Conservation (phyloP, 495 filamentous ascomycete species). For the Xylaria longipes region DNA sequence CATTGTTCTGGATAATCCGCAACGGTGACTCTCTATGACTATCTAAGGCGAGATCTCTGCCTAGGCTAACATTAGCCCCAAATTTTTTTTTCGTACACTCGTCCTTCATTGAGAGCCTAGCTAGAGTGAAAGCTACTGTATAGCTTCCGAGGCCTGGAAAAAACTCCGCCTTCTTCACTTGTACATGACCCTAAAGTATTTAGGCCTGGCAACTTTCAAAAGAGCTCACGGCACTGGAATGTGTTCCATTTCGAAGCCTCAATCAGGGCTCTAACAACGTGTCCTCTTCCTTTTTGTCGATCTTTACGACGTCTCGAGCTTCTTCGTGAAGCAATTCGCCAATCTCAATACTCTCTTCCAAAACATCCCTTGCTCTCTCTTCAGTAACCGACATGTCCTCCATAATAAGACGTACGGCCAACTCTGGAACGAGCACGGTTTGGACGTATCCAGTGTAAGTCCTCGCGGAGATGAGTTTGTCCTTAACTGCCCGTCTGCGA, state of each 20-base stretch:
- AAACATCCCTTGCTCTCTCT: slow-evolving; percentile 68
- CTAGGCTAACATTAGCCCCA: neutral
- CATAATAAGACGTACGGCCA: slow-evolving; percentile 76
- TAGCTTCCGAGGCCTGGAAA: neutral
- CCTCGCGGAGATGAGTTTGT: slow-evolving; percentile 70
- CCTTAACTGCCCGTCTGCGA: slow-evolving; percentile 66
- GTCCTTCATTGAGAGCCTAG: neutral
- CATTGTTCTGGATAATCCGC: neutral
- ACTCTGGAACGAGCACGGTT: slow-evolving; percentile 83
- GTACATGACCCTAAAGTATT: neutral
- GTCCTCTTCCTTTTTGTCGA: slow-evolving; percentile 51
- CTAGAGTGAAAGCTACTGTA: slow-evolving; percentile 2
- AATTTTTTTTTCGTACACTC: neutral
- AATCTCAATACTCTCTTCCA: slow-evolving; percentile 76
- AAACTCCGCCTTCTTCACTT: neutral
- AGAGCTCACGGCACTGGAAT: neutral
- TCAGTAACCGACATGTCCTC: slow-evolving; percentile 81
- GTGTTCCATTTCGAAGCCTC: neutral
- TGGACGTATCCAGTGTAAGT: slow-evolving; percentile 82
- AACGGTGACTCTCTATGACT: neutral
- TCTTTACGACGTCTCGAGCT: slow-evolving; percentile 63
- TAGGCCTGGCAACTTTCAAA: neutral
- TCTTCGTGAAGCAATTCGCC: slow-evolving; percentile 79
- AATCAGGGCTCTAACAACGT: neutral
- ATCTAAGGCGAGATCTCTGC: neutral